Base-by-base conservation (phyloP, 306 rosid genomes). In the Trifolium pratense region DNA sequence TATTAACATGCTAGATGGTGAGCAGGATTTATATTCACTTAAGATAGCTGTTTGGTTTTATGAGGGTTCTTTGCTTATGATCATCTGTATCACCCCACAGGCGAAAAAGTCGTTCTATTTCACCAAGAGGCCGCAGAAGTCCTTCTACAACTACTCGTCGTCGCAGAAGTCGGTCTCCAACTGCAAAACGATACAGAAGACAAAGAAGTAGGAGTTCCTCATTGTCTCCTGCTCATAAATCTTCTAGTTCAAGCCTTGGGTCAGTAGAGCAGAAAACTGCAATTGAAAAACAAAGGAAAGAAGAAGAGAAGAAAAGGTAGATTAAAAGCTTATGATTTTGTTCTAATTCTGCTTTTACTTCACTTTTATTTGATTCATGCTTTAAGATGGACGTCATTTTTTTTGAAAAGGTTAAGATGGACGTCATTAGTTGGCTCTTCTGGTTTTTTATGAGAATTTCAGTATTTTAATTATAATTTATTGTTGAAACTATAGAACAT, bases 251-350 rank as follows among this genome's bases (percentile, higher is more conserved):
- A 71, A 91, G 90, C 75, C 85, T 86, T 77, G 99, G 89, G 51
- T 86, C 87, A 62, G 75, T 85, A 81, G 97, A 88, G 86, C 90
- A 82, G 74, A 91, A 87, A 84, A 82, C 75, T 83, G 87, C 87
- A 5, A 70, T 73, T 84, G 99, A 91, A 70, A 90, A 90, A 86
- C 84, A 83, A 86, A 87, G 72, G 86, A 87, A 87, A 81, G 96
- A 88, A 83, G 98, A 91, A 78, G 96, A 90, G 81, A 95, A 83
- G 86, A 90, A 91, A 90, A 91, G 99, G 99, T 95, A 89, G 83
- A 70, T 71, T 74, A 75, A 62, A 80, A 62, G 71, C n/a, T 68
- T 65, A 40, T 49, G 42, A 11, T 32, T 51, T 46, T 62, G 78
- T 58, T 73, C 60, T 53, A 68, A 52, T 56, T 42, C 81, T 73